Conservation (phyloP, 306 rosid species). For the Boehmeria nivea region DNA sequence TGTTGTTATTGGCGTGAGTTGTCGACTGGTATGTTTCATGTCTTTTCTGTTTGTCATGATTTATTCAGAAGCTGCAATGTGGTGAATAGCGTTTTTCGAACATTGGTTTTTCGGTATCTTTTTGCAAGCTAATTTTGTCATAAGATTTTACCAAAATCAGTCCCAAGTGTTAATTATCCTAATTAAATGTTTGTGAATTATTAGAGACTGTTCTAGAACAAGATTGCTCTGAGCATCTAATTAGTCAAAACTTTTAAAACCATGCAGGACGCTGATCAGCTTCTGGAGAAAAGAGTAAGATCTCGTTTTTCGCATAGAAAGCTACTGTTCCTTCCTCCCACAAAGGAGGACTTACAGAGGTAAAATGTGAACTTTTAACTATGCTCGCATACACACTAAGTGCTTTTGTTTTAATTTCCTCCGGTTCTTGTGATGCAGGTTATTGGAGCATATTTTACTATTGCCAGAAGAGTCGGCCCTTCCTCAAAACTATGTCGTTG, state of each 20-base stretch:
- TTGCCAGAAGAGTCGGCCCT: constrained; percentile 62
- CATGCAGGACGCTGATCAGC: constrained; percentile 91
- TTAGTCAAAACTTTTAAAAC: constrained; percentile 12
- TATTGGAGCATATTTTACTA: constrained; percentile 60
- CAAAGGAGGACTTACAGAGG: constrained; percentile 56
- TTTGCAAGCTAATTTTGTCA: neutral
- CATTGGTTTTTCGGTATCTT: neutral
- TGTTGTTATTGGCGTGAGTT: constrained; percentile 82
- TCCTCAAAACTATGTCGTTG: constrained; percentile 59
- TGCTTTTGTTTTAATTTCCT: constrained; percentile 13
- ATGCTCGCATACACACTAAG: constrained; percentile 1
- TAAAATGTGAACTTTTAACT: constrained; percentile 15
- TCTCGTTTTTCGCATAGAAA: constrained; percentile 96
- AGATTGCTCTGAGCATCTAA: too few relatives aligned
- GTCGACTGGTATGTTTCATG: constrained; percentile 59
- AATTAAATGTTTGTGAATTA: neutral
- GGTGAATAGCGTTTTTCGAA: neutral
- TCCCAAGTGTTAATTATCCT: neutral
- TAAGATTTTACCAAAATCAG: neutral
- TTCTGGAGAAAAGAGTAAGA: constrained; percentile 88
- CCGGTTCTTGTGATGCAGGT: constrained; percentile 40
- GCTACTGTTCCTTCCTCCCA: constrained; percentile 73
- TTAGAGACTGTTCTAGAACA: constrained; percentile 1
- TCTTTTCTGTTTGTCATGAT: too few relatives aligned
- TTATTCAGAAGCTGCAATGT: too few relatives aligned